Evolutionary conservation across 1,284 basidiomycete genomes (phyloP), one percentile per base, ranked within the genome.

Genomic region (Rhodotorula sp.): DNA sequence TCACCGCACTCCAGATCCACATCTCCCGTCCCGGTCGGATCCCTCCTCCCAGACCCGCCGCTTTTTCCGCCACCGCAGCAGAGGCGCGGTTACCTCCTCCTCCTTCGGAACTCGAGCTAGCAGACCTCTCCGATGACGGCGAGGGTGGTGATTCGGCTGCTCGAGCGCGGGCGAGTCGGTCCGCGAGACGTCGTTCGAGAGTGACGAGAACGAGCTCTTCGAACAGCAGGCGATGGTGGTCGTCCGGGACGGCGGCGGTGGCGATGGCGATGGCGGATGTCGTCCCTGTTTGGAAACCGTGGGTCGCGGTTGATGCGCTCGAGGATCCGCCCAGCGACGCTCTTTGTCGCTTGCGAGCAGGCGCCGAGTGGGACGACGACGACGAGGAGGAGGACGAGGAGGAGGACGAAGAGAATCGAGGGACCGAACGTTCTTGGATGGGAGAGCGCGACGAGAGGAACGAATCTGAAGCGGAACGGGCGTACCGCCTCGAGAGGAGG

Each of bases 21-120:
- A 71, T 63, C 65, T 71, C 69, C 43, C 69, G 34, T 26, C 59
- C 69, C 0, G 45, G 31, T 54, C 57, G 59, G 23, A 71, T 28
- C 15, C 62, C 69, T 1, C 55, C 59, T 1, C 55, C 59, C 14
- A 64, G n/a, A 12, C 69, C 65, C 50, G 55, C 59, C 16, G 16
- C 21, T 47, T 64, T 65, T 5, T 26, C 50, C 14, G 26, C 14
- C n/a, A 7, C n/a, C 23, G 8, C 19, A 18, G 15, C 59, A 48
- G 21, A 7, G 14, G 38, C 38, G 10, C 38, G 38, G 10, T 43
- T 43, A 10, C 38, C 38, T 12, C 38, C 38, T 43, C 38, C 38
- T 43, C 38, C 38, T 43, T 43, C 38, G 38, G 38, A 10, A 43
- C 38, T 43, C 38, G 38, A 43, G 10, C 38, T 14, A 43, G 38